These are phyloP conservation scores for Ambrosia hybrid DNA, from an alignment of 140 eudicot genomes.

Conservation along the genomic window DNA sequence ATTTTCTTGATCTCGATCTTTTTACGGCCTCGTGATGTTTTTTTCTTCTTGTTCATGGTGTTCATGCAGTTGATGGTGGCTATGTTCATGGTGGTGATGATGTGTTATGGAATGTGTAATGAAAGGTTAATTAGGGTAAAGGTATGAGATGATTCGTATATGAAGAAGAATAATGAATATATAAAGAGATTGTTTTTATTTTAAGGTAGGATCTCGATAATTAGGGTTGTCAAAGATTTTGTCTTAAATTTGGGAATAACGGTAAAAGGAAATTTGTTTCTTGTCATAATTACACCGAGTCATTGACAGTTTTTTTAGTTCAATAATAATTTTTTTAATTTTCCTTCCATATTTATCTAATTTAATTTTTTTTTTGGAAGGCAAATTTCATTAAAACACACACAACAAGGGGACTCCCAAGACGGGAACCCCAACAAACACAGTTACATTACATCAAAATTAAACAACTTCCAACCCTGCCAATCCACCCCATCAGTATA, in stretches of 20 bases:
- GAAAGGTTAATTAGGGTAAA: background rate
- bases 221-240: conserved; percentile 16
- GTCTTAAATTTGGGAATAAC: conserved; percentile 2
- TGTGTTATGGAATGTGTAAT: background rate
- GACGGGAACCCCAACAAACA: no score
- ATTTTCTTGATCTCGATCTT: conserved; percentile 40
- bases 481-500: no score
- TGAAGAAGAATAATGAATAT: background rate
- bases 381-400: no score
- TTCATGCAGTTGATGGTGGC: background rate
- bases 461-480: no score
- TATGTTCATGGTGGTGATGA: background rate
- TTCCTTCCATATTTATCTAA: no score
- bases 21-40: conserved; percentile 24
- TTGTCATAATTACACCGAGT: conserved; percentile 3
- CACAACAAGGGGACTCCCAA: no score
- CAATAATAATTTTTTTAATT: no score
- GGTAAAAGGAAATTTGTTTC: conserved; percentile 18
- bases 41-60: conserved; percentile 21
- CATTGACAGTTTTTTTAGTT: no score
- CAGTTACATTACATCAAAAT: no score
- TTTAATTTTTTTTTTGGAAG: no score
- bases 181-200: background rate
- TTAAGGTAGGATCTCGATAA: conserved; percentile 9
- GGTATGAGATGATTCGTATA: background rate